These are phyloP conservation scores for Phaeosphaeriaceae sp. DNA, from an alignment of 2,329 filamentous ascomycete genomes.

Conservation along the genomic window DNA sequence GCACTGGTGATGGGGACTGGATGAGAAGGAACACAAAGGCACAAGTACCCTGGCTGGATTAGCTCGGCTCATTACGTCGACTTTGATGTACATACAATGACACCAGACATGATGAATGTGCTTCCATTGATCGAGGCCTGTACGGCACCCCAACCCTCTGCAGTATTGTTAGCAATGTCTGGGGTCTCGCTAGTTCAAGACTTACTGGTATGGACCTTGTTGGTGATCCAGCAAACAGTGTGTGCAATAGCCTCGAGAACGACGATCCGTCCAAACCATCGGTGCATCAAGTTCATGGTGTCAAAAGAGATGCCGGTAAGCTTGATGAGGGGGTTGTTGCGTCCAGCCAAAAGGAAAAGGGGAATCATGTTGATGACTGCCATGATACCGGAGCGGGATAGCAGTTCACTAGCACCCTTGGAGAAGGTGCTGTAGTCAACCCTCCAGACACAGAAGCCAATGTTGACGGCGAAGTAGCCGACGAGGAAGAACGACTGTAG, in stretches of 20 bases:
- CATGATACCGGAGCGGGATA: slow-evolving; percentile 74
- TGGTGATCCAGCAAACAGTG: slow-evolving; percentile 64
- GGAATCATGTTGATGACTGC: slow-evolving; percentile 80
- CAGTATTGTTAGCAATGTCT: slow-evolving; percentile 23
- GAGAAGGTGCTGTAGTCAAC: slow-evolving; percentile 73
- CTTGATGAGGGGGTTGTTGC: slow-evolving; percentile 79
- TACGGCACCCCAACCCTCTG: slow-evolving; percentile 60
- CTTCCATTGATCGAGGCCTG: slow-evolving; percentile 48
- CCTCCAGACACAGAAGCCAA: slow-evolving; percentile 55
- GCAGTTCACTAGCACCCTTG: slow-evolving; percentile 70
- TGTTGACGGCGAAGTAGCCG: slow-evolving; percentile 58
- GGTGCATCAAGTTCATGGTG: slow-evolving; percentile 81
- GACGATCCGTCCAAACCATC: slow-evolving; percentile 81
- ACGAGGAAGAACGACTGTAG: slow-evolving; percentile 57
- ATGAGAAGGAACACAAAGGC: slow-evolving; percentile 69
- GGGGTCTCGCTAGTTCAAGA: not conserved
- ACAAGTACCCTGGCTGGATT: slow-evolving; percentile 57
- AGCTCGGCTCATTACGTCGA: slow-evolving; percentile 68
- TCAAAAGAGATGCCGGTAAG: slow-evolving; percentile 79
- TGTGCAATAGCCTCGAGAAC: slow-evolving; percentile 73
- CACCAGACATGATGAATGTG: slow-evolving; percentile 66
- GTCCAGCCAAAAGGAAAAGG: slow-evolving; percentile 74
- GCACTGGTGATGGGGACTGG: slow-evolving; percentile 73
- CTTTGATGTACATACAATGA: slow-evolving; percentile 64
- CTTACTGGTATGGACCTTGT: slow-evolving; percentile 50